A percentile compares a stretch with the other conserved stretches of the same genome.
These are phyloP conservation scores for Aspergillus heteromorphus DNA, from an alignment of 495 filamentous ascomycete species.

Conservation along the genomic window DNA sequence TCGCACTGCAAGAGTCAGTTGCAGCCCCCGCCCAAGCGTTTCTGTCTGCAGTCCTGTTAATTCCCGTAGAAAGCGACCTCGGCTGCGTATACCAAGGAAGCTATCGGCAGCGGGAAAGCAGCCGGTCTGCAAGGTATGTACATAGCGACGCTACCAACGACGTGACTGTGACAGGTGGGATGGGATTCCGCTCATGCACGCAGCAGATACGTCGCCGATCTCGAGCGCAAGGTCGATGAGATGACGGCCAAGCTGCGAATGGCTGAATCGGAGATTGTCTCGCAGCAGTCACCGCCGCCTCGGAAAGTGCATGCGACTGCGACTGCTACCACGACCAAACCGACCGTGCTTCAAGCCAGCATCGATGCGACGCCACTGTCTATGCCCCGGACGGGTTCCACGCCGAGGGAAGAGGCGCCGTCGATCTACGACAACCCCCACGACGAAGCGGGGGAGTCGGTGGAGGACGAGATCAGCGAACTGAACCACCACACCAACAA, in stretches of 20 bases:
- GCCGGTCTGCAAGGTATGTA: constrained; percentile 32
- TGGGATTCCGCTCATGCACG: background rate
- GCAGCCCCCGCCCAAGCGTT: background rate
- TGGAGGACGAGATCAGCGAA: constrained; percentile 31
- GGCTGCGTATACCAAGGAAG: constrained; percentile 34
- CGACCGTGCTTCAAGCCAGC: constrained; percentile 1
- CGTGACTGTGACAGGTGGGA: background rate
- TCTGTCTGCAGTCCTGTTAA: background rate
- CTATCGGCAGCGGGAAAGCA: constrained; percentile 32
- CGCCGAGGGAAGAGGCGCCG: constrained; percentile 17
- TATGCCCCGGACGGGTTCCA: constrained; percentile 21
- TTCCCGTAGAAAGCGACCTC: constrained; percentile 23
- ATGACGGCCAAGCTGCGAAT: constrained; percentile 23
- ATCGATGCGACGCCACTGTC: constrained; percentile 29
- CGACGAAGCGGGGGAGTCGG: constrained; percentile 25
- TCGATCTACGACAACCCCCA: constrained; percentile 10
- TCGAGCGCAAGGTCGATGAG: constrained; percentile 37
- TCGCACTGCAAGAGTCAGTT: constrained; percentile 36
- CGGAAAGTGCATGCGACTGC: constrained; percentile 3
- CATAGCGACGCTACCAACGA: background rate
- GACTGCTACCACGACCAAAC: background rate
- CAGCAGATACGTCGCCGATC: constrained; percentile 29
- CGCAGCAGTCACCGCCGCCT: constrained; percentile 12
- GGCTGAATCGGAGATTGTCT: constrained; percentile 18
- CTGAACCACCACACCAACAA: constrained; percentile 37